Percentiles rank a stretch among this genome's conserved stretches.
phyloP scores from a whole-genome alignment of 768 basidiomycete species.

The Leccinellum albellum region DNA sequence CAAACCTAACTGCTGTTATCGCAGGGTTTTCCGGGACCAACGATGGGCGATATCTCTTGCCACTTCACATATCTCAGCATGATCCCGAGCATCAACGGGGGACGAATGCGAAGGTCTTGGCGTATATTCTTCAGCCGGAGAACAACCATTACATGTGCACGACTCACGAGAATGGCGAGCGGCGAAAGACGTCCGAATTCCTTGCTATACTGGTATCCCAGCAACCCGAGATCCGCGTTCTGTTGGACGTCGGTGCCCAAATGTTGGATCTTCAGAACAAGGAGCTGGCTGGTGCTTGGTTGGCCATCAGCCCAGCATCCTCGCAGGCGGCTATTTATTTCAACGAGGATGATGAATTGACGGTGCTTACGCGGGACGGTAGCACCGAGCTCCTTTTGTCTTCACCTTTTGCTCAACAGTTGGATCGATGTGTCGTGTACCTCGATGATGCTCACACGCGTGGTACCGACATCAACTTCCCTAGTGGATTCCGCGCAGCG shows the following conservation, averaged over 20 bases:
- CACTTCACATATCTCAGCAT: slow-evolving; percentile 30
- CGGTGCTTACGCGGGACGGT: slow-evolving; percentile 31
- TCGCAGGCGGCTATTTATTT: slow-evolving; percentile 33
- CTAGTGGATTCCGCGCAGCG: slow-evolving; percentile 31
- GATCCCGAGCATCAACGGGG: slow-evolving; percentile 29
- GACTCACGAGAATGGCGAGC: slow-evolving; percentile 6
- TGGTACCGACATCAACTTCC: slow-evolving; percentile 39
- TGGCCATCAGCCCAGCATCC: slow-evolving; percentile 19
- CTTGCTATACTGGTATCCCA: slow-evolving; percentile 34
- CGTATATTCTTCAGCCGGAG: slow-evolving; percentile 29
- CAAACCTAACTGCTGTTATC: slow-evolving; percentile 2
- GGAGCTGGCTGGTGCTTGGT: slow-evolving; percentile 41
- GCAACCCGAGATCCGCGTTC: slow-evolving; percentile 39
- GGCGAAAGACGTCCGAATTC: slow-evolving; percentile 16
- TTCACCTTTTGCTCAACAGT: slow-evolving; percentile 32
- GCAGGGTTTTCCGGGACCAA: slow-evolving; percentile 40
- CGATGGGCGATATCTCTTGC: slow-evolving; percentile 37
- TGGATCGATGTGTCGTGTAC: slow-evolving; percentile 35
- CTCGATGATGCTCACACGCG: slow-evolving; percentile 40
- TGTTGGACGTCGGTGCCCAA: slow-evolving; percentile 56
- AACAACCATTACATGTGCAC: slow-evolving; percentile 16
- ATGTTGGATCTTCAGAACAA: slow-evolving; percentile 48
- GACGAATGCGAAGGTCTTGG: slow-evolving; percentile 44
- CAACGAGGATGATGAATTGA: slow-evolving; percentile 31
- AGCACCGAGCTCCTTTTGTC: slow-evolving; percentile 25